Evolutionary conservation across 805 yeast genomes (phyloP).

Genomic region (Yarrowia sp.): DNA sequence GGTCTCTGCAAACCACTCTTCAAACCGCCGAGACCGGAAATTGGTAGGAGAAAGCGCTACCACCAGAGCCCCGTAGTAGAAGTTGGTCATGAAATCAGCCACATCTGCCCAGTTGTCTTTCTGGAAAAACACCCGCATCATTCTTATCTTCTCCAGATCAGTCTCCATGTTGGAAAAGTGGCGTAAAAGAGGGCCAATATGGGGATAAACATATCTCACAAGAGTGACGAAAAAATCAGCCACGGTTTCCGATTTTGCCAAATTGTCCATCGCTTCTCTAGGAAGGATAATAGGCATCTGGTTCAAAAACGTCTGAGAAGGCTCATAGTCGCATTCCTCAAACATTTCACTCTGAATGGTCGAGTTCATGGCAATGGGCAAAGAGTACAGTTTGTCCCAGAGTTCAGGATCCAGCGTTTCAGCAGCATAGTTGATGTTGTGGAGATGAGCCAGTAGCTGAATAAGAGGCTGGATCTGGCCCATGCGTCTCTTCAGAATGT

Average conservation of each 20-base stretch:
- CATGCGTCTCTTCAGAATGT: conserved; percentile 12
- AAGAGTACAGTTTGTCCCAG: conserved; percentile 28
- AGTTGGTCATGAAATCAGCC: conserved; percentile 20
- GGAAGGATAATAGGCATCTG: conserved; percentile 30
- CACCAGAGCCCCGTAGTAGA: conserved; percentile 29
- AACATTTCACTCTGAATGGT: conserved; percentile 27
- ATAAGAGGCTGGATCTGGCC: conserved; percentile 26
- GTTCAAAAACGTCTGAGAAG: conserved; percentile 5
- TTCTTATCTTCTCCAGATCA: conserved; percentile 1
- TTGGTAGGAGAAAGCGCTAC: conserved; percentile 30
- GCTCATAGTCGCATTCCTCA: conserved; percentile 32
- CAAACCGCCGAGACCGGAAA: neutral
- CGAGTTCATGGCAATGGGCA: conserved; percentile 32
- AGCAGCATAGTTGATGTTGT: conserved; percentile 33
- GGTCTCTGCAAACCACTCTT: conserved; percentile 30
- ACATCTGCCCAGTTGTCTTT: conserved; percentile 30
- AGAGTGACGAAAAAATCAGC: conserved; percentile 30
- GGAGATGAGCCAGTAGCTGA: conserved; percentile 23
- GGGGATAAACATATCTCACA: conserved; percentile 26
- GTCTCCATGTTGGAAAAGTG: conserved; percentile 35
- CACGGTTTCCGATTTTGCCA: conserved; percentile 4
- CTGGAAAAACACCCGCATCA: conserved; percentile 19
- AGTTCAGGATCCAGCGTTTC: conserved; percentile 19
- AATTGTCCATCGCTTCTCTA: conserved; percentile 11
- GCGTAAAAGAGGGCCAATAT: conserved; percentile 2